Base-by-base conservation (phyloP, 129 eudicot species). In the Mikania micrantha region DNA sequence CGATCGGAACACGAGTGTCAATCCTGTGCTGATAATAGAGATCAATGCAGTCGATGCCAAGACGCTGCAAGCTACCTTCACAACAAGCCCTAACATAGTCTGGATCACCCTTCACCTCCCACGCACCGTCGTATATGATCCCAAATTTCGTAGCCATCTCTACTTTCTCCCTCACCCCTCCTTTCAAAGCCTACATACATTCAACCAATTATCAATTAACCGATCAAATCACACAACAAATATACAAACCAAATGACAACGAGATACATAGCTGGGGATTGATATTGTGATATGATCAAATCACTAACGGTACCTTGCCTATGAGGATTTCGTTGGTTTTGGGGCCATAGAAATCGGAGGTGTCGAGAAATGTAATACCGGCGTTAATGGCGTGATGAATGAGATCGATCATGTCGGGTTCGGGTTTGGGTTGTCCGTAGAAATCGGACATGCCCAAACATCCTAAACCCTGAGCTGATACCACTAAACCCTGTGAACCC, bases 281-380 rank as follows among this genome's bases (percentile, higher is more conserved):
- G n/a, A n/a, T n/a, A n/a, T n/a, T n/a, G n/a, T n/a, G n/a, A n/a
- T n/a, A n/a, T n/a, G n/a, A n/a, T n/a, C n/a, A n/a, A n/a, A n/a
- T n/a, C n/a, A n/a, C n/a, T n/a, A n/a, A n/a, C n/a, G 2, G 13
- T 38, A 71, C 87, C 84, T 79, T 79, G 79, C 77, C 81, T 15
- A 83, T 60, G 16, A 83, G 84, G 27, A 75, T 53, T 58, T 83
- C 87, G 60, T 76, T 83, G 80, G 85, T 79, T 49, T 71, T 54
- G 58, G 88, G 88, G 4, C 88, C 88, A 50, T 83, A 83, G 50
- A 71, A 3, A 25, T 83, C 82, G 58, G 87, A 83, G 77, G 87
- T 79, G 41, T 83, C 87, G 9, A 83, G 79, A 17, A 75, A 59
- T 44, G 81, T 83, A 67, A 83, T 69, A 50, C 87, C 87, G 64